Evolutionary conservation across 202 grass and related monocot species (phyloP).

Genomic region (Thinopyrum obtusiflorum): DNA sequence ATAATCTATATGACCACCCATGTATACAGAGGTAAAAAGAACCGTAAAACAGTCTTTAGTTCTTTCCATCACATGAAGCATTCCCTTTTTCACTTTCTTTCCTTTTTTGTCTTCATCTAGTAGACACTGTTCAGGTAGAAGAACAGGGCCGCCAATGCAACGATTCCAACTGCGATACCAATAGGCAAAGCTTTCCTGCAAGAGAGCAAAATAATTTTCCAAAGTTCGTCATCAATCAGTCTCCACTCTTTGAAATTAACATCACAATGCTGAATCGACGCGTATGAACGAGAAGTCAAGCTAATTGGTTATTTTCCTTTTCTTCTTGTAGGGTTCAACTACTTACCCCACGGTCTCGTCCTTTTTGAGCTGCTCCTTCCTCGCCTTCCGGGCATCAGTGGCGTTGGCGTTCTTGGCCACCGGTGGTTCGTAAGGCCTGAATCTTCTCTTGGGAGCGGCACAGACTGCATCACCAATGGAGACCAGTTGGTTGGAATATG

Average conservation of each 20-base stretch:
- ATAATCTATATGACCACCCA: not conserved
- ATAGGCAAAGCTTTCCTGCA: slow-evolving; percentile 72
- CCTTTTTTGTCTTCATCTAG: slow-evolving; percentile 8
- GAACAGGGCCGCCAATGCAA: slow-evolving; percentile 58
- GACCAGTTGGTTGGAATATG: not conserved
- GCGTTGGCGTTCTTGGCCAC: slow-evolving; percentile 64
- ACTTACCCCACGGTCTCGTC: slow-evolving; percentile 64
- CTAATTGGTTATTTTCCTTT: not conserved
- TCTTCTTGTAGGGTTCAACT: not conserved
- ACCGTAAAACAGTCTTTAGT: not conserved
- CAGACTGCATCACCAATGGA: slow-evolving; percentile 55
- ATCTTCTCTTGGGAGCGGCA: slow-evolving; percentile 87
- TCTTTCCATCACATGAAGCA: not conserved
- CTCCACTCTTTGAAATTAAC: not conserved
- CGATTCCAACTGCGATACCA: slow-evolving; percentile 49
- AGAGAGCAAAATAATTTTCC: not conserved
- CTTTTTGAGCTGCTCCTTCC: slow-evolving; percentile 83
- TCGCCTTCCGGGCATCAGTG: slow-evolving; percentile 57
- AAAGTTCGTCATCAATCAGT: not conserved
- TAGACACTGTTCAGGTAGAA: slow-evolving; percentile 81
- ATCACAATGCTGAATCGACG: not conserved
- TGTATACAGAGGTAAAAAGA: not conserved
- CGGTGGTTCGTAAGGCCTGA: slow-evolving; percentile 62
- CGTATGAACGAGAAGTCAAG: not conserved
- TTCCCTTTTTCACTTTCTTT: not conserved